Conservation (phyloP, 306 rosid species). For the Begonia fuchsioides region DNA sequence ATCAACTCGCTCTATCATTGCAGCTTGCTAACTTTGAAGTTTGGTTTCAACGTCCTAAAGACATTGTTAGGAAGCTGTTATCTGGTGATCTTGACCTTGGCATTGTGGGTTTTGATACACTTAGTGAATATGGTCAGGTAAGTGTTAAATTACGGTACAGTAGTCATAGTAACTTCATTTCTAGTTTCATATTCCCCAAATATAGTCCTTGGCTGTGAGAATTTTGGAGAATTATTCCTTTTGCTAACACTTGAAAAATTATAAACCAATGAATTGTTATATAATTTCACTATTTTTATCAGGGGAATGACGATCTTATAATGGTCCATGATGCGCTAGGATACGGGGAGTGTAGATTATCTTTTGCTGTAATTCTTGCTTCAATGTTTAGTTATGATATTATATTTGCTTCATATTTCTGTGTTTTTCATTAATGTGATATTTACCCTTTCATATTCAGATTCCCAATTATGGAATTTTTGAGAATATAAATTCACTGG, state of each 20-base stretch:
- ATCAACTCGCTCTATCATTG: neutral
- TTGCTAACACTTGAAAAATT: neutral
- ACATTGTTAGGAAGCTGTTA: constrained; percentile 62
- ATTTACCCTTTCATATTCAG: constrained; percentile 25
- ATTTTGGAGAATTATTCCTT: neutral
- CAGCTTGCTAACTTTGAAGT: constrained; percentile 73
- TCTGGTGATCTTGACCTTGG: constrained; percentile 94
- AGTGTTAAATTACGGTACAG: neutral
- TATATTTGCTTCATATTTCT: neutral
- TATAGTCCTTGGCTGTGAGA: neutral
- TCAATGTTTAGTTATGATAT: neutral
- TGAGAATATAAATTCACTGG: constrained; percentile 65
- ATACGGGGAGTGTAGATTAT: constrained; percentile 70
- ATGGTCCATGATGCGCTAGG: constrained; percentile 79
- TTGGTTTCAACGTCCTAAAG: constrained; percentile 90
- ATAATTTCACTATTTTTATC: neutral
- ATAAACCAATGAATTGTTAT: neutral
- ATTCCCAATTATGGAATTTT: constrained; percentile 87
- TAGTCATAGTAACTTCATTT: neutral
- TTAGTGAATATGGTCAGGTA: constrained; percentile 69
- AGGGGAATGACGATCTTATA: constrained; percentile 71
- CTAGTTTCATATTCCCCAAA: neutral
- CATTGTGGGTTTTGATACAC: constrained; percentile 70
- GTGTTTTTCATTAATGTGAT: neutral
- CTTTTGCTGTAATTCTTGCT: constrained; percentile 55